Evolutionary conservation across 2,329 filamentous ascomycete genomes (phyloP), one percentile per base, ranked within the genome.

Genomic region (Exserohilum rostratum): DNA sequence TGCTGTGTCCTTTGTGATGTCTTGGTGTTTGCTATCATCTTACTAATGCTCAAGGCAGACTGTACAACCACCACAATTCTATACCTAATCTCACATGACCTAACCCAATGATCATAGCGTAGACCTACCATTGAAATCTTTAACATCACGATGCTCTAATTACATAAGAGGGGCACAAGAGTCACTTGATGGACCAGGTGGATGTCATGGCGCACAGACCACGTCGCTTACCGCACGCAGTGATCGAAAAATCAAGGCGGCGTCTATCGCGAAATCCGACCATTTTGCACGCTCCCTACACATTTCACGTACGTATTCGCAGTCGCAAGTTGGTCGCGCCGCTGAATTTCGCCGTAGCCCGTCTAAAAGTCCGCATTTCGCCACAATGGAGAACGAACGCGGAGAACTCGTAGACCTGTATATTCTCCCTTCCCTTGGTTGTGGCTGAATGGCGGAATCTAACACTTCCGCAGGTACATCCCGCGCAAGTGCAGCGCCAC

Each of bases 311-410:
- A 22, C 20, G 31, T 29, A 9, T 27, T 18, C 13, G 25, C 3
- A 17, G n/a, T 35, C 13, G 30, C 20, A 35, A 18, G n/a, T 27
- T 17, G 6, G 31, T 35, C 10, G 20, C 20, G 22, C 34, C 22
- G 20, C 43, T 35, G 31, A 35, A 13, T 11, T 9, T 27, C n/a
- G 13, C 22, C n/a, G n/a, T 22, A 46, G 43, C 20, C 31, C 12
- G 15, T 20, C 7, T 25, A 33, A 34, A 44, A 44, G 33, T 20
- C 6, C 20, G 35, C 20, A 35, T 34, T 18, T 35, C 20, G 43
- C 43, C 20, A 46, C 7, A 46, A 35, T 46, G 31, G 43, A 46
- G 30, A 46, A 46, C 43, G 43, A 46, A 46, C 31, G 43, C 43
- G 20, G 43, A 35, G 43, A 46, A 27, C 31, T 35, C 31, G 43